Conservation (phyloP, 2,329 filamentous ascomycete species). For the Fusarium pseudonygamai region DNA sequence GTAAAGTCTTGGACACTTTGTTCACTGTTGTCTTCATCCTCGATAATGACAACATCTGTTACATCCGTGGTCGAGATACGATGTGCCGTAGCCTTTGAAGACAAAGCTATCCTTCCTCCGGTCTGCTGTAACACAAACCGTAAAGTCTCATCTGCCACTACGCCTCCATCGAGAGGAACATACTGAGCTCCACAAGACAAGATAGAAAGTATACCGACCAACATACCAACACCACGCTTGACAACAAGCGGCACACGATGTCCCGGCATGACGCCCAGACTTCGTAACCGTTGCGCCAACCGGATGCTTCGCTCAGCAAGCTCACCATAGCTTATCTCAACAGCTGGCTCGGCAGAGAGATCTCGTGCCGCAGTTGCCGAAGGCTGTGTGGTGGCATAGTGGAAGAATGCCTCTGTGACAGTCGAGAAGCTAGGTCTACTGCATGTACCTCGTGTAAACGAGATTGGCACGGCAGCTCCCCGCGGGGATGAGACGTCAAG, state of each 20-base stretch:
- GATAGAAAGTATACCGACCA: constrained; percentile 64
- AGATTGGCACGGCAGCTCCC: constrained; percentile 25
- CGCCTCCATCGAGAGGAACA: constrained; percentile 66
- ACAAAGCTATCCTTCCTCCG: constrained; percentile 55
- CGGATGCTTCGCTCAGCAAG: constrained; percentile 48
- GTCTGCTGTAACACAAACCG: constrained; percentile 60
- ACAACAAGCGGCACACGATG: constrained; percentile 64
- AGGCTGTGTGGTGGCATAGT: constrained; percentile 50
- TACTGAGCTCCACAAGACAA: constrained; percentile 67
- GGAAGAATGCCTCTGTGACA: constrained; percentile 49
- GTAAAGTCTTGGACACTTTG: neutral
- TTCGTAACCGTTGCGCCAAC: constrained; percentile 53
- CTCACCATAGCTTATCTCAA: constrained; percentile 56
- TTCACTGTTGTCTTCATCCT: constrained; percentile 26
- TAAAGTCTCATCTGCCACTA: constrained; percentile 59
- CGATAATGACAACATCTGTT: constrained; percentile 44
- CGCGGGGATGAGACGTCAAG: neutral
- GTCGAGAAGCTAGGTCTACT: constrained; percentile 43
- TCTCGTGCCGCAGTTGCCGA: constrained; percentile 51
- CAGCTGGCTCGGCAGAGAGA: constrained; percentile 42
- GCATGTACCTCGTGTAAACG: constrained; percentile 34
- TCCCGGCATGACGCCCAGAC: constrained; percentile 53
- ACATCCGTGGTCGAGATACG: constrained; percentile 35
- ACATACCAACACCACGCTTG: constrained; percentile 64
- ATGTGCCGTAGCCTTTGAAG: constrained; percentile 49